These are phyloP conservation scores for Cymbopogon citratus DNA, from an alignment of 176 grass and related monocot genomes.

Conservation along the genomic window DNA sequence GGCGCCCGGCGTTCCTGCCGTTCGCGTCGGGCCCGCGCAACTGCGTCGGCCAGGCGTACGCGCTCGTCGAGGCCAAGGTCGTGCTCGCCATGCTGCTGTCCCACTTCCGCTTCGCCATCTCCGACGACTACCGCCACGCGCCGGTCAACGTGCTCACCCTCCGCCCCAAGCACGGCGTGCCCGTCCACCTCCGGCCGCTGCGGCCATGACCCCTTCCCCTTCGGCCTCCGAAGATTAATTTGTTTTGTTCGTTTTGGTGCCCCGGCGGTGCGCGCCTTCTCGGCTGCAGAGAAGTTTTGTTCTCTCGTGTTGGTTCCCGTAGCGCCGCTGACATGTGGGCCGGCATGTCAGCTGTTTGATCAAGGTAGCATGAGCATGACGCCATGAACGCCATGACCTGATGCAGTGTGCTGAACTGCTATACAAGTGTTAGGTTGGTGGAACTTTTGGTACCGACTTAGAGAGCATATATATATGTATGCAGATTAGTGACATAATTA, in stretches of 20 bases:
- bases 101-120: slow-evolving; percentile 70
- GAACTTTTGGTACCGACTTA: slow-evolving; percentile 5
- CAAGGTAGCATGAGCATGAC: not conserved
- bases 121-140: slow-evolving; percentile 75
- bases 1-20: slow-evolving; percentile 62
- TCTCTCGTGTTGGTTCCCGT: not conserved
- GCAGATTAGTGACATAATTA: not conserved
- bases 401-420: not conserved
- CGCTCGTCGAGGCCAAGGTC: slow-evolving; percentile 73
- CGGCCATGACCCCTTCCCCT: not conserved
- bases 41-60: slow-evolving; percentile 80
- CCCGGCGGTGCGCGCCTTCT: not conserved
- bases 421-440: not conserved
- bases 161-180: slow-evolving; percentile 77
- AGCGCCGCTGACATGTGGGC: not conserved
- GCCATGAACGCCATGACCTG: not conserved
- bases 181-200: slow-evolving; percentile 57
- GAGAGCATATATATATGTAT: not conserved
- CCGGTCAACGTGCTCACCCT: slow-evolving; percentile 86
- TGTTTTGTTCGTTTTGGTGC: not conserved
- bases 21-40: slow-evolving; percentile 82
- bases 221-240: not conserved
- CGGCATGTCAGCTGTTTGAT: not conserved
- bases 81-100: slow-evolving; percentile 72
- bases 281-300: slow-evolving; percentile 19